Evolutionary conservation across 2,329 filamentous ascomycete genomes (phyloP), one percentile per base, ranked within the genome.

Genomic region (Fusarium tuaranense): DNA sequence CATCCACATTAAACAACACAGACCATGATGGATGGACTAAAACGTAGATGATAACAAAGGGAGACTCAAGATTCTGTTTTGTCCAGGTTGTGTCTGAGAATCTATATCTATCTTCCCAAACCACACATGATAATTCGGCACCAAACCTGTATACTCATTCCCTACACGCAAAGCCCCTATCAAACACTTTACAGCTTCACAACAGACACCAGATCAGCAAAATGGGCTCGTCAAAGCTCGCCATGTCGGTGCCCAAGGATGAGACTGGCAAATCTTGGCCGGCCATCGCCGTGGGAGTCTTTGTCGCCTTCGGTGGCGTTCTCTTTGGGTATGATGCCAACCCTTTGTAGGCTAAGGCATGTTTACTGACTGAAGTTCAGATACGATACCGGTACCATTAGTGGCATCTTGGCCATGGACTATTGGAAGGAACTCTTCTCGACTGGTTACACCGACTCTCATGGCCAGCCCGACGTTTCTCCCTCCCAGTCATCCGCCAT

Each of bases 401-500:
- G 83, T 59, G 88, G 88, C 76, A 90, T 72, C 44, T 27, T 72
- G 6, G 69, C 67, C 32, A 72, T 72, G 69, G 78, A 77, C 63
- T 89, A 87, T 79, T 90, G 87, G 86, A 81, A 84, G 67, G 78
- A 79, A 5, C 72, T 72, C 20, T 79, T 79, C 68, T 73, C 67
- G 53, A 79, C 77, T 44, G 72, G 76, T 27, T 78, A 76, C 58
- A 63, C 69, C 30, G 77, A 79, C 34, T 38, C 70, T 20, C 55
- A 78, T 12, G 73, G 72, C 18, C 69, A 76, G 25, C 70, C 65
- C 12, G 76, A 76, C 63, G 68, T 91, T 32, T 86, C 85, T 2
- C 84, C 92, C 1, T 83, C 86, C 0, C 86, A 90, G 72, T 86
- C 89, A 55, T 92, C 92, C 0, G 85, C 91, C 38, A 90, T 93